A percentile compares a stretch with the other conserved stretches of the same genome.
phyloP scores from a whole-genome alignment of 2,329 filamentous ascomycete genomes.

The Fusarium sp. region DNA sequence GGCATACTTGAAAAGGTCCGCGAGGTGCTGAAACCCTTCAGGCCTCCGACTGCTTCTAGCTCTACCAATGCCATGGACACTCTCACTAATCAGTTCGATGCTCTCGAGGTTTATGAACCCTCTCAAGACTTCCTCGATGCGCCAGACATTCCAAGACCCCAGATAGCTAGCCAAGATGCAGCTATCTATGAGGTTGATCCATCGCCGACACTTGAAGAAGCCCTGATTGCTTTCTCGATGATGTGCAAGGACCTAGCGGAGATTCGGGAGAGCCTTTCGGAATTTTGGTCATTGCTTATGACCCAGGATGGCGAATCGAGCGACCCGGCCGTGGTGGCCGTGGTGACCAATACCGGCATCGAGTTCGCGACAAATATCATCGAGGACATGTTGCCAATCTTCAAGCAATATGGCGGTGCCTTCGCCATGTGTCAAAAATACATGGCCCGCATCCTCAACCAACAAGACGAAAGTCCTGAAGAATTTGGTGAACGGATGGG shows the following conservation, averaged over 20 bases:
- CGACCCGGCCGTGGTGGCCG: background rate
- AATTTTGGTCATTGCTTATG: background rate
- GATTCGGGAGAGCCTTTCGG: background rate
- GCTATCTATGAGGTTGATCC: background rate
- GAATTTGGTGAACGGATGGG: background rate
- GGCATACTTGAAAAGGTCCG: conserved; percentile 50
- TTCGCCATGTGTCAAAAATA: background rate
- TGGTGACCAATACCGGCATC: background rate
- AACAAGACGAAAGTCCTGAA: background rate
- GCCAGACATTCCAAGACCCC: background rate
- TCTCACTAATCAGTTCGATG: background rate
- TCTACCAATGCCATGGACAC: background rate
- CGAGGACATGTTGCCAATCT: background rate
- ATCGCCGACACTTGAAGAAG: background rate
- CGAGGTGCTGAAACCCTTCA: conserved; percentile 40
- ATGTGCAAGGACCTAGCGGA: background rate
- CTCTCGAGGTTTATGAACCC: background rate
- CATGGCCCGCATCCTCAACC: background rate
- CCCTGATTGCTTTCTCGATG: background rate
- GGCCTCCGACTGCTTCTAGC: background rate
- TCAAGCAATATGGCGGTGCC: background rate
- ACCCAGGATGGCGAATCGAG: background rate
- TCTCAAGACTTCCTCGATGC: background rate
- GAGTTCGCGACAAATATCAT: background rate
- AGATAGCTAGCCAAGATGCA: background rate